Conservation (phyloP, 2,329 filamentous ascomycete genomes). For the Colletotrichum cereale region DNA sequence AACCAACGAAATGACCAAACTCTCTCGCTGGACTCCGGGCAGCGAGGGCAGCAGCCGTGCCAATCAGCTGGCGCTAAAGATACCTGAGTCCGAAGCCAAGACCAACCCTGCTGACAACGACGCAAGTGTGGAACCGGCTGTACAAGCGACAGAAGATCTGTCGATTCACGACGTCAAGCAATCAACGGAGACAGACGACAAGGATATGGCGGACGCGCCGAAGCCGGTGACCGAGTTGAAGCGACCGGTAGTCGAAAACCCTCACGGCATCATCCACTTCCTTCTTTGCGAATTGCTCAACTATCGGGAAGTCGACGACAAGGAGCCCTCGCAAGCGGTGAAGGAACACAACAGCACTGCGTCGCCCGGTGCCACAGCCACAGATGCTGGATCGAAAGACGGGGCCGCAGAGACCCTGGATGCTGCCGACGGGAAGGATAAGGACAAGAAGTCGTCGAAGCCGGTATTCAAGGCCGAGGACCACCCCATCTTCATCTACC, state of each 20-base stretch:
- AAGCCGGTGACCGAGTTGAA: conserved; percentile 79
- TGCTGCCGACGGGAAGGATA: conserved; percentile 45
- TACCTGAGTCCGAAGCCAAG: conserved; percentile 45
- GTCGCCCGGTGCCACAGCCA: conserved; percentile 43
- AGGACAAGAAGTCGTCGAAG: conserved; percentile 76
- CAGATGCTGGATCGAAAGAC: conserved; percentile 36
- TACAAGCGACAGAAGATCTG: conserved; percentile 60
- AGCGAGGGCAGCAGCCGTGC: conserved; percentile 50
- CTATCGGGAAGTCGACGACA: conserved; percentile 93
- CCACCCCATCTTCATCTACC: conserved; percentile 95
- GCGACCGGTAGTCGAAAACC: conserved; percentile 87
- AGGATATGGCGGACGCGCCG: conserved; percentile 71
- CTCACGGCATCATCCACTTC: conserved; percentile 95
- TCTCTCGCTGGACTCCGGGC: conserved; percentile 69
- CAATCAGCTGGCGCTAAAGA: conserved; percentile 58
- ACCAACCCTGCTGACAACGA: conserved; percentile 33
- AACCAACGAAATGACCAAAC: conserved; percentile 85
- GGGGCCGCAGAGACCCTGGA: conserved; percentile 34
- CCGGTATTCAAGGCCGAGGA: conserved; percentile 88
- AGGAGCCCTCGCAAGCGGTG: conserved; percentile 64
- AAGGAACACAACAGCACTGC: conserved; percentile 58
- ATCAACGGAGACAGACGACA: conserved; percentile 70
- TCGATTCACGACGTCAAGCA: conserved; percentile 68
- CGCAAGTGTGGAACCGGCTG: conserved; percentile 55
- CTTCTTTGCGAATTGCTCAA: conserved; percentile 91